These are phyloP conservation scores for Fusarium sacchari DNA, from an alignment of 2,329 filamentous ascomycete species.

Conservation along the genomic window DNA sequence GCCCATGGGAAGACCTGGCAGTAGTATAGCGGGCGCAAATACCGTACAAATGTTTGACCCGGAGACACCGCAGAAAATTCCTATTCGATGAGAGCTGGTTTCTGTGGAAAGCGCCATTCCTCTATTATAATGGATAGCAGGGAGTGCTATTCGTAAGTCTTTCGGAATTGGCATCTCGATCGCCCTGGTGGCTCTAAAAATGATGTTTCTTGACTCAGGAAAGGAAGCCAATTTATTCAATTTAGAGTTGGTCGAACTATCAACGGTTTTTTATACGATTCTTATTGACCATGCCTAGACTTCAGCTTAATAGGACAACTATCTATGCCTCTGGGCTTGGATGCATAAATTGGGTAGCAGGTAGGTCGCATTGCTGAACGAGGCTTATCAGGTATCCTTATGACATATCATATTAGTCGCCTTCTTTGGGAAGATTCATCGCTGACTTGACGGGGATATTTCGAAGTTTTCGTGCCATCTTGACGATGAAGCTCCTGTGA, in stretches of 20 bases:
- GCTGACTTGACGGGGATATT: neutral
- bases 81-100: neutral
- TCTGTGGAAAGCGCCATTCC: neutral
- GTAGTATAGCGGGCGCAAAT: neutral
- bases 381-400: neutral
- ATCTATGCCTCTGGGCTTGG: neutral
- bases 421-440: neutral
- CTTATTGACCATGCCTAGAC: neutral
- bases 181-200: neutral
- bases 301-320: neutral
- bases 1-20: neutral
- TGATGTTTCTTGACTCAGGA: neutral
- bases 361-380: neutral
- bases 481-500: neutral
- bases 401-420: neutral
- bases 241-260: neutral
- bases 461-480: constrained; percentile 17
- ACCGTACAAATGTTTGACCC: neutral
- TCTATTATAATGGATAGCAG: neutral
- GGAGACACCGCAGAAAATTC: neutral
- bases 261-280: neutral
- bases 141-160: neutral
- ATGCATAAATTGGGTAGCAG: neutral
- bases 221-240: neutral
- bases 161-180: constrained; percentile 5